These are phyloP conservation scores for Mycena metata DNA, from an alignment of 768 basidiomycete species.

Conservation along the genomic window DNA sequence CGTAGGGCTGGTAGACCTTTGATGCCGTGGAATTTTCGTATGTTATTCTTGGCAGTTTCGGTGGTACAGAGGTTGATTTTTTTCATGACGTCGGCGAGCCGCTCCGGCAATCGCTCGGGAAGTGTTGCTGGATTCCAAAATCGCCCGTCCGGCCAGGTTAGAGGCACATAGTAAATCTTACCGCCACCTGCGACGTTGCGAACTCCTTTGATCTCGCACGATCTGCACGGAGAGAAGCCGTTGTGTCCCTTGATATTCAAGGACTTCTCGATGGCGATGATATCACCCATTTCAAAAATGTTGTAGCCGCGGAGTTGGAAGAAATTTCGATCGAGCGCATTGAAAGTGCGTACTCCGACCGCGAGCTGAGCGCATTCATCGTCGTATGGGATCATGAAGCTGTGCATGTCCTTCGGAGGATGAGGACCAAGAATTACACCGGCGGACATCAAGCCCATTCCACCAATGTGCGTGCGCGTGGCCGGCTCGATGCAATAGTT, in stretches of 20 bases:
- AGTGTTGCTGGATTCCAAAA: conserved; percentile 39
- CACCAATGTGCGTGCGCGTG: conserved; percentile 40
- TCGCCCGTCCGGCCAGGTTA: conserved; percentile 38
- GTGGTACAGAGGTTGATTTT: conserved; percentile 27
- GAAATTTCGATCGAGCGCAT: conserved; percentile 44
- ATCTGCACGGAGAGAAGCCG: not conserved
- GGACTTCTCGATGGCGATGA: conserved; percentile 4
- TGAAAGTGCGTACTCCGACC: conserved; percentile 25
- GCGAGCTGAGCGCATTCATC: too few species aligned
- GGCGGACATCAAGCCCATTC: conserved; percentile 40
- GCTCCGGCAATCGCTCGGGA: conserved; percentile 55
- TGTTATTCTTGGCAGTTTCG: conserved; percentile 44
- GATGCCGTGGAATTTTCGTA: conserved; percentile 46
- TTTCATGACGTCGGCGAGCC: conserved; percentile 47
- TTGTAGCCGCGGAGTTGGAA: conserved; percentile 31
- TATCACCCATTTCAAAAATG: conserved; percentile 3
- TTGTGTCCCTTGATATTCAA: not conserved
- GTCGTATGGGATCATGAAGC: too few species aligned
- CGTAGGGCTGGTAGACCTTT: conserved; percentile 45
- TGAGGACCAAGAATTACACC: too few species aligned
- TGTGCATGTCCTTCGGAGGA: too few species aligned
- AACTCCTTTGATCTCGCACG: too few species aligned
- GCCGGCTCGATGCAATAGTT: conserved; percentile 56
- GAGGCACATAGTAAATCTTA: conserved; percentile 32
- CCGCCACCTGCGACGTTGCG: not conserved